These are phyloP conservation scores for Fraxinus sp. DNA, from an alignment of 305 asterid species.

Conservation along the genomic window DNA sequence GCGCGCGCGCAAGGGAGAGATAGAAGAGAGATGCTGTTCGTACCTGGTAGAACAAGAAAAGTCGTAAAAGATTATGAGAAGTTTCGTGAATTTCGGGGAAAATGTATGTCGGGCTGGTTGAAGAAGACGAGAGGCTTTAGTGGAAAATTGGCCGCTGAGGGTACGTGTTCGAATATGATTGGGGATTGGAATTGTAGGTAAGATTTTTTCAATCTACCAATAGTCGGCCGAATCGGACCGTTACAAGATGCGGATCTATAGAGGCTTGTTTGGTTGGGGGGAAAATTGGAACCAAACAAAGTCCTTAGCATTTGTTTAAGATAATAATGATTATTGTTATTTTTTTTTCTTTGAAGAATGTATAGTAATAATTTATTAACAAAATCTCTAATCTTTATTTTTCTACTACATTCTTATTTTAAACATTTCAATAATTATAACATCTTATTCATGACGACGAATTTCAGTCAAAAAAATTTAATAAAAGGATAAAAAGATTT, in stretches of 20 bases:
- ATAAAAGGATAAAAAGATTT: not conserved
- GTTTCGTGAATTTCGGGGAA: not conserved
- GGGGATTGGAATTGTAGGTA: not conserved
- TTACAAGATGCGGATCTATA: not conserved
- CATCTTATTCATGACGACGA: not conserved
- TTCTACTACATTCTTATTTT: not conserved
- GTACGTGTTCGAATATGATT: not conserved
- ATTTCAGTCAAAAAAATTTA: not conserved
- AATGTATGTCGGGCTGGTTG: not conserved
- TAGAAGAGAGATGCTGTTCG: not conserved
- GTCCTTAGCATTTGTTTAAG: not conserved
- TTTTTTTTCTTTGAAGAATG: not conserved
- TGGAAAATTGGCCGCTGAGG: not conserved
- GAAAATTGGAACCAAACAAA: not conserved
- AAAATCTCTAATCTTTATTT: not conserved
- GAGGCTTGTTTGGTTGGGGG: not conserved
- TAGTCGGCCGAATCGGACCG: not conserved
- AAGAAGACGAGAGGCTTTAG: not conserved
- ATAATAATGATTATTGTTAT: not conserved
- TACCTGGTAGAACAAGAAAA: not conserved
- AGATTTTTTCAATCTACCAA: not conserved
- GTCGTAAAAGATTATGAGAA: not conserved
- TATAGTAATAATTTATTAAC: not conserved
- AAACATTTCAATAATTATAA: not conserved
- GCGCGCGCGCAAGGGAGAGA: not conserved